phyloP scores from a whole-genome alignment of 768 basidiomycete genomes.

The Punctularia strigosozonata region DNA sequence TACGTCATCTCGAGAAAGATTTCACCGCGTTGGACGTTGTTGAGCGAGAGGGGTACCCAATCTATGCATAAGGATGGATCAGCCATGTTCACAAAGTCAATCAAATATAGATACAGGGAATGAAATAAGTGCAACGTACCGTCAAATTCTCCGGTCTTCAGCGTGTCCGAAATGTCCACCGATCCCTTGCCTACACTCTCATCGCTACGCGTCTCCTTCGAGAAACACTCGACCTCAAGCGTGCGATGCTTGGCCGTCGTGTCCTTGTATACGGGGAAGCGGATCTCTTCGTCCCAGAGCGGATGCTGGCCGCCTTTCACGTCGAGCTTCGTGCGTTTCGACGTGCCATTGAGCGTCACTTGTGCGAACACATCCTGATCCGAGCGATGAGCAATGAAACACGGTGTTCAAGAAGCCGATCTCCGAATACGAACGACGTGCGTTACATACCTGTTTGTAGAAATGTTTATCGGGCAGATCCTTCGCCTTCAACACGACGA shows the following conservation, averaged over 20 bases:
- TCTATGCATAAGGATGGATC: constrained; percentile 31
- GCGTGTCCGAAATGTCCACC: constrained; percentile 66
- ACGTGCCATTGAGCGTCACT: constrained; percentile 43
- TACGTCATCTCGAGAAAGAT: constrained; percentile 91
- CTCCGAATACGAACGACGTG: no score
- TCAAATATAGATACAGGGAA: constrained; percentile 7
- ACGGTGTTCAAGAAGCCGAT: no score
- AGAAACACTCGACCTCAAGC: constrained; percentile 67
- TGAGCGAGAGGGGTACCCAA: constrained; percentile 51
- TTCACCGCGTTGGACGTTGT: constrained; percentile 66
- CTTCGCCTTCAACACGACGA: constrained; percentile 77
- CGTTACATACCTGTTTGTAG: no score
- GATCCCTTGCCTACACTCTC: constrained; percentile 64
- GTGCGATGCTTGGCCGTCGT: constrained; percentile 40
- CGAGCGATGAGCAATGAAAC: no score
- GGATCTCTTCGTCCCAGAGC: constrained; percentile 83
- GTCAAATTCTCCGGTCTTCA: constrained; percentile 85
- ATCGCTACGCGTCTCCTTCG: constrained; percentile 62
- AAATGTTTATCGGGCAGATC: constrained; percentile 80
- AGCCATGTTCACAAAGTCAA: constrained; percentile 7
- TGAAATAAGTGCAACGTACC: constrained; percentile 37
- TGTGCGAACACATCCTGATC: constrained; percentile 78
- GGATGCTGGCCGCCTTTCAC: constrained; percentile 89
- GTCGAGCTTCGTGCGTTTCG: constrained; percentile 61
- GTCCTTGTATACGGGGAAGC: constrained; percentile 61